These are phyloP conservation scores for Tolypocladium pustulatum DNA, from an alignment of 2,329 filamentous ascomycete genomes.

Conservation along the genomic window DNA sequence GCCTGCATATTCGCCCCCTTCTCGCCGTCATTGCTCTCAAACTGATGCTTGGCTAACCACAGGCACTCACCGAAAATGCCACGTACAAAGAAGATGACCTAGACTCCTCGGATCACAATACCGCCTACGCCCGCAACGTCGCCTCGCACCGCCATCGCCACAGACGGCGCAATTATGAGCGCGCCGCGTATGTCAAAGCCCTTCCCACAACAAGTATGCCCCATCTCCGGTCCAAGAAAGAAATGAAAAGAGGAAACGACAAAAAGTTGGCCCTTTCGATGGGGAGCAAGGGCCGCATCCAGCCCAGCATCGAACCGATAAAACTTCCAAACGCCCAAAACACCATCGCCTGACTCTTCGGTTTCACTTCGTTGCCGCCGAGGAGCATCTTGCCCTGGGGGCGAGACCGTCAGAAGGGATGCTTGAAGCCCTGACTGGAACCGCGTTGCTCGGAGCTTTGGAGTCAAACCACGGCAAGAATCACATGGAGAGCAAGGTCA, in stretches of 20 bases:
- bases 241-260: slow-evolving; percentile 5
- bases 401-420: background rate
- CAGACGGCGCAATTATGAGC: background rate
- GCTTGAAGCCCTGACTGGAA: background rate
- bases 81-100: slow-evolving; percentile 19
- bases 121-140: background rate
- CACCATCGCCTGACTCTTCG: slow-evolving; percentile 12
- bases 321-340: slow-evolving; percentile 18
- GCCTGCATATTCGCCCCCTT: slow-evolving; percentile 5
- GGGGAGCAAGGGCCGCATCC: slow-evolving; percentile 1
- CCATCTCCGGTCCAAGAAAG: background rate
- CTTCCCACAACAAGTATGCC: background rate
- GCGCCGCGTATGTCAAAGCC: background rate
- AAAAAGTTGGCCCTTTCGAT: slow-evolving; percentile 8
- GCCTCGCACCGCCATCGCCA: background rate
- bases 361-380: background rate
- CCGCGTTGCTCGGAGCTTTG: background rate
- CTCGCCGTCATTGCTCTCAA: slow-evolving; percentile 7
- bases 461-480: background rate
- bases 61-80: slow-evolving; percentile 21
- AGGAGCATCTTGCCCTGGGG: background rate
- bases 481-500: slow-evolving; percentile 24
- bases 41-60: slow-evolving; percentile 12
- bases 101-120: slow-evolving; percentile 5
- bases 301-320: slow-evolving; percentile 14